phyloP scores from a whole-genome alignment of 768 basidiomycete species.

The Leccinum truebloodii region DNA sequence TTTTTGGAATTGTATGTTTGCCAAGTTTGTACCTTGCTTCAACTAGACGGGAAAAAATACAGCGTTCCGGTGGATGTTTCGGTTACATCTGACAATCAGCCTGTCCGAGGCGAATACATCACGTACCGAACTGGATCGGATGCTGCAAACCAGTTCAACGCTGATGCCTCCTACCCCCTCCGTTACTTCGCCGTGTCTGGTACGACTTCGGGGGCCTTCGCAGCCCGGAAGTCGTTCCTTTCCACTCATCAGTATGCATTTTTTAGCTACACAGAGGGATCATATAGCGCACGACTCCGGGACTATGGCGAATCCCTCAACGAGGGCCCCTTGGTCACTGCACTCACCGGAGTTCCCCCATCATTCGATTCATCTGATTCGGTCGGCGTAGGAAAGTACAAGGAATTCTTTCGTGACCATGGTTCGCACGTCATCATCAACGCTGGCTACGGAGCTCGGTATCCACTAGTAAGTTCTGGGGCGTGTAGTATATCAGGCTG shows the following conservation, averaged over 20 bases:
- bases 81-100: constrained; percentile 4
- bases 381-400: neutral
- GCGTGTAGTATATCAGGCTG: too few species aligned
- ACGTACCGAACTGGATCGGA: neutral
- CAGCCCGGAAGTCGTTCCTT: constrained; percentile 8
- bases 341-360: neutral
- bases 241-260: constrained; percentile 5
- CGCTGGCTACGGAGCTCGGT: neutral
- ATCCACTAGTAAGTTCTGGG: neutral
- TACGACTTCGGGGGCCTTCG: neutral
- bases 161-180: neutral
- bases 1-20: neutral
- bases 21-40: neutral
- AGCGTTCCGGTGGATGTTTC: constrained; percentile 5
- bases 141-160: neutral
- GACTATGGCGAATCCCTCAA: neutral
- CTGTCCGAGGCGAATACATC: constrained; percentile 5
- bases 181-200: constrained; percentile 11
- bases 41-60: neutral
- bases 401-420: neutral
- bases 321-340: neutral
- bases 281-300: neutral
- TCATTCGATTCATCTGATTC: neutral
- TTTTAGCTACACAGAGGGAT: constrained; percentile 5
- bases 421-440: neutral